phyloP scores from a whole-genome alignment of 1,284 basidiomycete genomes.

The Farysia itapuensis region DNA sequence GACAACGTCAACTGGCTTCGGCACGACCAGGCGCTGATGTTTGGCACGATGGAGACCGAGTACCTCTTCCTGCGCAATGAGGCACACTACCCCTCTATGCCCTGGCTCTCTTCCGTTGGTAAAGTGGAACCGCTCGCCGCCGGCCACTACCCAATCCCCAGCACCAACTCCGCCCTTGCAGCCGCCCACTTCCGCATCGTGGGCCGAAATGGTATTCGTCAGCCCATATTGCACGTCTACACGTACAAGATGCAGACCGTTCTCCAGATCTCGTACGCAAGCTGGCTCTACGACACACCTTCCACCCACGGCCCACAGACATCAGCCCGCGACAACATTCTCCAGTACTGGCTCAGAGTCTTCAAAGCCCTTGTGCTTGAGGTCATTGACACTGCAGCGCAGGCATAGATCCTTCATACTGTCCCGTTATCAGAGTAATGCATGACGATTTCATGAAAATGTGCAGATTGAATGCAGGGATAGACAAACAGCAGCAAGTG shows the following conservation, averaged over 20 bases:
- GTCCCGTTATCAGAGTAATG: too few relatives aligned
- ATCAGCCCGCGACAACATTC: slow-evolving; percentile 3
- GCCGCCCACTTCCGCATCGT: slow-evolving; percentile 4
- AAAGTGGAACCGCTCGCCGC: slow-evolving; percentile 6
- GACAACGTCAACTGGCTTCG: slow-evolving; percentile 12
- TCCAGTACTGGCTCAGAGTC: slow-evolving; percentile 17
- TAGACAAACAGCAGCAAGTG: too few relatives aligned
- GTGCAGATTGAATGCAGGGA: too few relatives aligned
- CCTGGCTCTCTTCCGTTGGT: slow-evolving; percentile 24
- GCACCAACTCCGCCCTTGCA: neutral
- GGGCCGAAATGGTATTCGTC: slow-evolving; percentile 16
- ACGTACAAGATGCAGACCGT: slow-evolving; percentile 5
- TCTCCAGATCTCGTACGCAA: slow-evolving; percentile 18
- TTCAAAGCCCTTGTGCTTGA: slow-evolving; percentile 7
- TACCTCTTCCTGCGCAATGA: slow-evolving; percentile 10
- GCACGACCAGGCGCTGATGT: slow-evolving; percentile 16
- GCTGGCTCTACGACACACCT: slow-evolving; percentile 14
- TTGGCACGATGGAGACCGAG: slow-evolving; percentile 21
- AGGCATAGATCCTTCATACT: too few relatives aligned
- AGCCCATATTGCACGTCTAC: slow-evolving; percentile 31
- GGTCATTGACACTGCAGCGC: too few relatives aligned
- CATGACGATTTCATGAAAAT: too few relatives aligned
- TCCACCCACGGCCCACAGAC: neutral
- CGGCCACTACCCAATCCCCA: slow-evolving; percentile 2
- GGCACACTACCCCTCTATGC: slow-evolving; percentile 23